Evolutionary conservation across 208 protist genomes (phyloP).

Genomic region (Trypanosoma cruzi): DNA sequence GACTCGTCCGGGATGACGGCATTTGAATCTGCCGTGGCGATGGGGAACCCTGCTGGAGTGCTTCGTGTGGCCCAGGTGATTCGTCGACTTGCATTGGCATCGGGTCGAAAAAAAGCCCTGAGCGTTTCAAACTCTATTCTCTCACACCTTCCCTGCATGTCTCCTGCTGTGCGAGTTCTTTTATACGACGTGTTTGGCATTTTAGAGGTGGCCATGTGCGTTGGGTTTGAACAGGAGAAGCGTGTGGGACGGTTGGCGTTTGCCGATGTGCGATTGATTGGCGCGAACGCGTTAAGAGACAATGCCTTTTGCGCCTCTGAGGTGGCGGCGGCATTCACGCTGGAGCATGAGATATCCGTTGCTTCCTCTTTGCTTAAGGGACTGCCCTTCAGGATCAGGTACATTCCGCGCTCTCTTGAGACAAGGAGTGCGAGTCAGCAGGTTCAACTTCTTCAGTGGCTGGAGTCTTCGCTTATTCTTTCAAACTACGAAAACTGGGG

Average conservation of each 20-base stretch:
- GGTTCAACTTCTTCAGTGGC: conserved; percentile 68
- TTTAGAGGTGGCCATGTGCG: conserved; percentile 40
- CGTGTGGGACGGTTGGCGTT: conserved; percentile 48
- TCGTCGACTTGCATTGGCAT: conserved; percentile 36
- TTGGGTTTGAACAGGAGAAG: conserved; percentile 36
- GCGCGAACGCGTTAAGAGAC: conserved; percentile 46
- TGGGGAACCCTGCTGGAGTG: conserved; percentile 55
- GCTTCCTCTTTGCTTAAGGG: conserved; percentile 47
- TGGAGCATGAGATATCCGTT: conserved; percentile 65
- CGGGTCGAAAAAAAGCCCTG: conserved; percentile 7
- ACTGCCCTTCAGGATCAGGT: conserved; percentile 65
- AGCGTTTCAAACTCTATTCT: conserved; percentile 39
- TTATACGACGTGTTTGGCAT: conserved; percentile 80
- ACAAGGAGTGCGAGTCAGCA: conserved; percentile 45
- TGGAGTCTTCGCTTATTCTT: conserved; percentile 71
- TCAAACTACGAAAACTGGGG: conserved; percentile 42
- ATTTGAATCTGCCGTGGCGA: conserved; percentile 70
- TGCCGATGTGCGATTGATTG: conserved; percentile 74
- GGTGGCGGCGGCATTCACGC: conserved; percentile 46
- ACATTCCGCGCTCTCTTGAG: conserved; percentile 48
- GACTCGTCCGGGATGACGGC: conserved; percentile 58
- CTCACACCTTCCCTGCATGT: conserved; percentile 50
- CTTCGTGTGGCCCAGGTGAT: conserved; percentile 62
- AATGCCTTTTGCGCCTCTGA: conserved; percentile 46
- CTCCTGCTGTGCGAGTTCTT: conserved; percentile 65